Evolutionary conservation across 257 asterid species (phyloP).

Genomic region (Apocynum venetum): DNA sequence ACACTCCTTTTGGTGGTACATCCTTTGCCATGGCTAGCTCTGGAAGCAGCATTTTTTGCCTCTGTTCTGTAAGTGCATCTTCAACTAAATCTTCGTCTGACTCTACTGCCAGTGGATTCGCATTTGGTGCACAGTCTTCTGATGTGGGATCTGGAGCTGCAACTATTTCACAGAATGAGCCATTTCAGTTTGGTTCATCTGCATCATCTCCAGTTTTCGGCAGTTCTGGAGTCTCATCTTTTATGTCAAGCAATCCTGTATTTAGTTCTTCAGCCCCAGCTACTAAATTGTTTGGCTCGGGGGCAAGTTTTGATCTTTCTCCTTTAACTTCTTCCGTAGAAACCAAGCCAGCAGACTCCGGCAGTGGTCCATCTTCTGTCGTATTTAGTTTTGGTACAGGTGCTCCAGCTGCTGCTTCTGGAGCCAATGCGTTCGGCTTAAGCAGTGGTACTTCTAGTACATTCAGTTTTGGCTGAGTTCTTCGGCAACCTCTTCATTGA

Average conservation of each 20-base stretch:
- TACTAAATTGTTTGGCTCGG: constrained; percentile 6
- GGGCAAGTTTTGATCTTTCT: constrained; percentile 13
- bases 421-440: constrained; percentile 1
- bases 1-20: constrained; percentile 2
- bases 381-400: constrained; percentile 9
- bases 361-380: constrained; percentile 16
- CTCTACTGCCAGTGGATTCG: constrained; percentile 14
- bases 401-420: constrained; percentile 3
- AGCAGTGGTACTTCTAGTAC: constrained; percentile 12
- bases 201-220: constrained; percentile 10
- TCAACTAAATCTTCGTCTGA: constrained; percentile 14
- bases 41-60: constrained; percentile 19
- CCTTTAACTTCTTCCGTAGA: constrained; percentile 14
- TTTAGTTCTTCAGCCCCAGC: constrained; percentile 17
- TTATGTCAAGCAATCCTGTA: constrained; percentile 13
- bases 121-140: constrained; percentile 9
- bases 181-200: constrained; percentile 25
- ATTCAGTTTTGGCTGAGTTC: constrained; percentile 31
- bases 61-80: constrained; percentile 3
- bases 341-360: constrained; percentile 12
- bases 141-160: constrained; percentile 18
- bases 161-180: constrained; percentile 13
- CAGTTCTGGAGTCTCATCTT: constrained; percentile 17
- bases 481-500: constrained; percentile 36
- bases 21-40: not conserved